These are phyloP conservation scores for Mortierella antarctica DNA, from an alignment of 192 early-diverging fungal species.

Conservation along the genomic window DNA sequence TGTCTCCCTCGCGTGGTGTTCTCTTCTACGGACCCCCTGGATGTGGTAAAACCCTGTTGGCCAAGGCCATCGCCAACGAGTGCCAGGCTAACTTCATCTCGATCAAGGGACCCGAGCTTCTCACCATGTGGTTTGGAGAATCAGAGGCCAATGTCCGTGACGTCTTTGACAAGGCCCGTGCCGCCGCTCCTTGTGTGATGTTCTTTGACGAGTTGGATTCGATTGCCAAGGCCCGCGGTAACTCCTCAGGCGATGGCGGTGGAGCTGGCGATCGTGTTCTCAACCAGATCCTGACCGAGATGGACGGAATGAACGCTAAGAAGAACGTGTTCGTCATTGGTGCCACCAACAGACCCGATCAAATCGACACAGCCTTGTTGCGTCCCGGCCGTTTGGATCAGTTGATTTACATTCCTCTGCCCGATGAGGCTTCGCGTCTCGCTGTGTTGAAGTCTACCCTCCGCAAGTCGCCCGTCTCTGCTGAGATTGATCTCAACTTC, in stretches of 20 bases:
- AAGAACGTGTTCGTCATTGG: conserved; percentile 99
- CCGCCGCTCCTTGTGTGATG: conserved; percentile 98
- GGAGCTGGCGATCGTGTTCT: conserved; percentile 98
- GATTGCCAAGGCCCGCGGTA: conserved; percentile 95
- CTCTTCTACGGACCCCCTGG: conserved; percentile 99
- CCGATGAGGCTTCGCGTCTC: conserved; percentile 88
- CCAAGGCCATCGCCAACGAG: conserved; percentile 99
- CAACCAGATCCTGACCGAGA: conserved; percentile 99
- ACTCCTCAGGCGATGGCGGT: conserved; percentile 69
- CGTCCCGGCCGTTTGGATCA: conserved; percentile 99
- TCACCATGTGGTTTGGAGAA: conserved; percentile 99
- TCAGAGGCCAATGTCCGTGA: conserved; percentile 99
- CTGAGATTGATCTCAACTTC: conserved; percentile 81
- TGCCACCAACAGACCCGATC: conserved; percentile 98
- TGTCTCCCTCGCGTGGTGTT: conserved; percentile 96
- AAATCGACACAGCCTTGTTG: conserved; percentile 96
- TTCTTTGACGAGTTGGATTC: conserved; percentile 99
- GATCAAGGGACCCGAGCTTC: conserved; percentile 98
- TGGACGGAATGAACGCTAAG: conserved; percentile 99
- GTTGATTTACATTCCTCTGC: conserved; percentile 97
- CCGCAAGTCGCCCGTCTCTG: conserved; percentile 92
- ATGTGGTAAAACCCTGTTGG: conserved; percentile 97
- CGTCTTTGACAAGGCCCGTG: conserved; percentile 99
- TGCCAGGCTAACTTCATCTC: conserved; percentile 99
- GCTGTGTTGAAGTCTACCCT: conserved; percentile 87